phyloP scores from a whole-genome alignment of 2,329 filamentous ascomycete species.

The Zopfia rhizophila region DNA sequence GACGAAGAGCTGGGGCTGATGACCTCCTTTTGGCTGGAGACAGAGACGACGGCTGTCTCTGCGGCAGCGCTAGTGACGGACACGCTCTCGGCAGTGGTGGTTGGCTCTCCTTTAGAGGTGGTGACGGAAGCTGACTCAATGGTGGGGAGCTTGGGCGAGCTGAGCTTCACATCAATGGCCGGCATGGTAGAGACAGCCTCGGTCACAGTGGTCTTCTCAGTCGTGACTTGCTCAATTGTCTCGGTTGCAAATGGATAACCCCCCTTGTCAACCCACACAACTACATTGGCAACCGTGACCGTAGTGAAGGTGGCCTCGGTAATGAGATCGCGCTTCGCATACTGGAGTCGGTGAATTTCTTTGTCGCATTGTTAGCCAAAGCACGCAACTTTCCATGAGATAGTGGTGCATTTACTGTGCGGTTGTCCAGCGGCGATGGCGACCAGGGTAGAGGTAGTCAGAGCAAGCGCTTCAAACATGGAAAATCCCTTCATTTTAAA shows the following conservation, averaged over 20 bases:
- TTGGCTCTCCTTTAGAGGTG: neutral
- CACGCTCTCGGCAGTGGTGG: constrained; percentile 5
- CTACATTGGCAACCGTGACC: constrained; percentile 38
- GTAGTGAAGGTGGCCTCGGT: constrained; percentile 47
- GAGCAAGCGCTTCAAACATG: constrained; percentile 48
- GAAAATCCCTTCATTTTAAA: constrained; percentile 59
- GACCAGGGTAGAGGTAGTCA: constrained; percentile 52
- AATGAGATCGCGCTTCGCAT: constrained; percentile 41
- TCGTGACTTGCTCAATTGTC: constrained; percentile 8
- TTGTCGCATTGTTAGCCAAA: constrained; percentile 21
- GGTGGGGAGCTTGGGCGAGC: no score
- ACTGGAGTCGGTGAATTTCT: neutral
- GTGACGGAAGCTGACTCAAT: neutral
- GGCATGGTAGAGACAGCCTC: neutral
- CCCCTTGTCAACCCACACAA: constrained; percentile 45
- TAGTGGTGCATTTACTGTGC: constrained; percentile 36
- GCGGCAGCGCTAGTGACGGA: constrained; percentile 16
- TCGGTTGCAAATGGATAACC: constrained; percentile 40
- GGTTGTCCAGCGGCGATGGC: constrained; percentile 58
- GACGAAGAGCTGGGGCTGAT: constrained; percentile 8
- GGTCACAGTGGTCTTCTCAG: neutral
- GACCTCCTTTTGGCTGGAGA: constrained; percentile 9
- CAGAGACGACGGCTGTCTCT: constrained; percentile 19
- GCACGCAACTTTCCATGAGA: neutral
- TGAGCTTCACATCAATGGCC: neutral